Percentiles rank a stretch among this genome's conserved stretches.
Evolutionary conservation across 495 filamentous ascomycete genomes (phyloP).

Genomic region (Choiromyces venosus): DNA sequence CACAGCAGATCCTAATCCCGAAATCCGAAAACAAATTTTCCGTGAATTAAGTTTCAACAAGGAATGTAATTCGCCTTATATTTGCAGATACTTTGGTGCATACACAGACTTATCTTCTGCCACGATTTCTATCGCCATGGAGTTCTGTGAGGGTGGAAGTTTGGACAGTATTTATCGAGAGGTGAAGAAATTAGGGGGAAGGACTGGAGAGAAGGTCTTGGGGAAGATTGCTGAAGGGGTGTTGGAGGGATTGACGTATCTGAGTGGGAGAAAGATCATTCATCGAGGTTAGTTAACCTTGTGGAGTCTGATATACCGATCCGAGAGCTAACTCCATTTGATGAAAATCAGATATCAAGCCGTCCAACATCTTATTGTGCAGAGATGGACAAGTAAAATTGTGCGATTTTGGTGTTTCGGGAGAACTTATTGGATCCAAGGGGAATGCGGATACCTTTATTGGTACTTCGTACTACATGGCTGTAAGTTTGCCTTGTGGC

Average conservation of each 20-base stretch:
- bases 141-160: slow-evolving; percentile 95
- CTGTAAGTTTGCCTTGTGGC: slow-evolving; percentile 43
- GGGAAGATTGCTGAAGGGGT: slow-evolving; percentile 97
- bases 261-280: slow-evolving; percentile 95
- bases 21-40: slow-evolving; percentile 95
- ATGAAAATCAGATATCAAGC: slow-evolving; percentile 72
- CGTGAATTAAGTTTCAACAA: slow-evolving; percentile 97
- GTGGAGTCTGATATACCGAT: slow-evolving; percentile 1
- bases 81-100: slow-evolving; percentile 94
- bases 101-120: slow-evolving; percentile 88
- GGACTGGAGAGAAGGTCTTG: slow-evolving; percentile 96
- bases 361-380: slow-evolving; percentile 91
- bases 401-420: slow-evolving; percentile 95
- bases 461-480: slow-evolving; percentile 98
- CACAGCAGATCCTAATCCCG: slow-evolving; percentile 93
- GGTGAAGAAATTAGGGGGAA: slow-evolving; percentile 87
- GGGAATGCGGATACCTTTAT: slow-evolving; percentile 99
- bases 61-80: slow-evolving; percentile 85
- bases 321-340: neutral
- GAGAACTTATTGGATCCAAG: slow-evolving; percentile 89
- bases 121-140: slow-evolving; percentile 97
- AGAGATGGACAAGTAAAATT: slow-evolving; percentile 91
- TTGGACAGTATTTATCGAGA: slow-evolving; percentile 95
- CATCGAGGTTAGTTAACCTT: slow-evolving; percentile 60
- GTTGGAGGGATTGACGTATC: slow-evolving; percentile 86